phyloP scores from a whole-genome alignment of 2,329 filamentous ascomycete species.

The Cladorrhinum sp. region DNA sequence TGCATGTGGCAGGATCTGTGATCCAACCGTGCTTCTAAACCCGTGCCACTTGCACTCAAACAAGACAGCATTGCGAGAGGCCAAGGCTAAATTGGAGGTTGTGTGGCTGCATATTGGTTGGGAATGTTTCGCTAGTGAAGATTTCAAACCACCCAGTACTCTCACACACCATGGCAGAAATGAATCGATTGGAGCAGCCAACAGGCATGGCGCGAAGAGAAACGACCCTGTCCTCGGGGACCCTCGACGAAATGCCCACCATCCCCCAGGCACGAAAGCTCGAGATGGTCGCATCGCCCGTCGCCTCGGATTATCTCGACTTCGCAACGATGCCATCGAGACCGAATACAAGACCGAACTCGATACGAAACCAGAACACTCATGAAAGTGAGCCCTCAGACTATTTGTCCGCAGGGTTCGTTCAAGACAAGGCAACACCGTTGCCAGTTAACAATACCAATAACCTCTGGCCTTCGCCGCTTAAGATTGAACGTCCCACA shows the following conservation, averaged over 20 bases:
- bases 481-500: constrained; percentile 11
- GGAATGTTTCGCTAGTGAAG: constrained; percentile 27
- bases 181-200: constrained; percentile 12
- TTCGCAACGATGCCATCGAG: constrained; percentile 21
- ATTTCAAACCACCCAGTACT: constrained; percentile 1
- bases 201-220: constrained; percentile 19
- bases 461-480: constrained; percentile 17
- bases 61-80: neutral
- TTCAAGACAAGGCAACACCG: constrained; percentile 33
- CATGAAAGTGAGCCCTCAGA: constrained; percentile 33
- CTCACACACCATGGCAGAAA: constrained; percentile 22
- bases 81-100: neutral
- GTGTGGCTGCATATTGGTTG: neutral
- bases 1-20: neutral
- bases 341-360: constrained; percentile 15
- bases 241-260: constrained; percentile 24
- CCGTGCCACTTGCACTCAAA: neutral
- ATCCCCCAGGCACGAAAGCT: constrained; percentile 25
- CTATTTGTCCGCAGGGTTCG: constrained; percentile 37
- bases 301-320: constrained; percentile 29
- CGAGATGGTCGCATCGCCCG: constrained; percentile 16
- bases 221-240: constrained; percentile 22
- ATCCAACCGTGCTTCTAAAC: neutral
- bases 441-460: neutral
- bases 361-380: constrained; percentile 6